These are phyloP conservation scores for Neofusicoccum ribis DNA, from an alignment of 2,329 filamentous ascomycete species.

Conservation along the genomic window DNA sequence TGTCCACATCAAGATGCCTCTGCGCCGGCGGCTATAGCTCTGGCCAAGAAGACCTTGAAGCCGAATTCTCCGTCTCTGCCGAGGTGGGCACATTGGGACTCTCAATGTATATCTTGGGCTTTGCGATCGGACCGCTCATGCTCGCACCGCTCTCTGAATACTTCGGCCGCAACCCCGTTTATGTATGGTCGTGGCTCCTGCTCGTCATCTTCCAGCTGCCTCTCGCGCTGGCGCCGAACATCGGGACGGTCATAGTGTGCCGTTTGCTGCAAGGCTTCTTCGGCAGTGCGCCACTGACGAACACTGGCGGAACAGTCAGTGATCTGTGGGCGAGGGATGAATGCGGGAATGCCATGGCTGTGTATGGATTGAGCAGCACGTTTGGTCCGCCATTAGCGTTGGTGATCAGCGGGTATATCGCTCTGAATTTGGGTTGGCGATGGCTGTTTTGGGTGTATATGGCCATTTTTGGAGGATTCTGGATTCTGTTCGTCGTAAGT, in stretches of 20 bases:
- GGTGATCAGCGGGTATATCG: slow-evolving; percentile 39
- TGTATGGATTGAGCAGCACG: slow-evolving; percentile 31
- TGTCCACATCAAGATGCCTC: neutral
- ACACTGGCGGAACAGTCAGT: slow-evolving; percentile 22
- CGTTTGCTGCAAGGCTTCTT: slow-evolving; percentile 16
- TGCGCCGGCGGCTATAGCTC: slow-evolving; percentile 18
- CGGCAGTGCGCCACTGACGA: slow-evolving; percentile 17
- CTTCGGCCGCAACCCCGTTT: slow-evolving; percentile 28
- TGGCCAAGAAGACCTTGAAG: slow-evolving; percentile 3
- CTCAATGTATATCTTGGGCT: slow-evolving; percentile 32
- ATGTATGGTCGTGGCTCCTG: slow-evolving; percentile 28
- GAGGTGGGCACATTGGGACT: slow-evolving; percentile 25
- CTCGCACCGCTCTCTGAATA: slow-evolving; percentile 33
- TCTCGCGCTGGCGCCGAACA: slow-evolving; percentile 30
- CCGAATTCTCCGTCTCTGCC: slow-evolving; percentile 2
- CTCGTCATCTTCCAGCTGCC: slow-evolving; percentile 30
- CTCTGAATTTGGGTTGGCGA: slow-evolving; percentile 35
- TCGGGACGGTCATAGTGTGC: slow-evolving; percentile 25
- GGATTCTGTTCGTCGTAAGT: slow-evolving; percentile 19
- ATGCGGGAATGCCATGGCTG: slow-evolving; percentile 25
- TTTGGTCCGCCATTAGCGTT: slow-evolving; percentile 37
- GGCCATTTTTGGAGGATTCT: slow-evolving; percentile 40
- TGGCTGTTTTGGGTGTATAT: slow-evolving; percentile 41
- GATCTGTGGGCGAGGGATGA: slow-evolving; percentile 31
- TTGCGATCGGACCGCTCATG: slow-evolving; percentile 31